A percentile compares a stretch with the other conserved stretches of the same genome.
Conservation (phyloP, 2,329 filamentous ascomycete species). For the Coniella vitis region DNA sequence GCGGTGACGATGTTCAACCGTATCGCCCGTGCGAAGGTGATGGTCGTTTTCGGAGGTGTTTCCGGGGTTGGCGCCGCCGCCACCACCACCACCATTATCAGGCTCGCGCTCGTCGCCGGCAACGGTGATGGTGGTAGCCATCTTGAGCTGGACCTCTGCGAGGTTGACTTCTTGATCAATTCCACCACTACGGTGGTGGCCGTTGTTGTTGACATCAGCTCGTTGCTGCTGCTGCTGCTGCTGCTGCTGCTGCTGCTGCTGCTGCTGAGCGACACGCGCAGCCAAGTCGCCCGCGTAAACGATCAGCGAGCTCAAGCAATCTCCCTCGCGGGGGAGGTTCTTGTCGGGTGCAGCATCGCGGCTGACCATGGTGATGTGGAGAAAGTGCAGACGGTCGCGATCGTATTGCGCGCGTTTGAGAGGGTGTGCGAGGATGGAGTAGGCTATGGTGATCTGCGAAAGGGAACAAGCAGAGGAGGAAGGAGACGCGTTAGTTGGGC, state of each 20-base stretch:
- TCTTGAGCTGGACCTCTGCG: constrained; percentile 10
- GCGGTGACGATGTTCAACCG: neutral
- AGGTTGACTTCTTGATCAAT: too few species aligned
- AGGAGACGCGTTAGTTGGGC: neutral
- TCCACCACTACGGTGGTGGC: constrained; percentile 4
- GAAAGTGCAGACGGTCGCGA: constrained; percentile 13
- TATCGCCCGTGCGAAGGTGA: too few species aligned
- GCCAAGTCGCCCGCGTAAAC: too few species aligned
- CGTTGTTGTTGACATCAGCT: constrained; percentile 12
- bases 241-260: neutral
- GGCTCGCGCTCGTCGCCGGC: too few species aligned
- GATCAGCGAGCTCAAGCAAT: too few species aligned
- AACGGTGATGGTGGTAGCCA: neutral
- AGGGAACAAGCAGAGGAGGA: too few species aligned
- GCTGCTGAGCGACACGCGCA: too few species aligned
- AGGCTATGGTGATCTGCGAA: constrained; percentile 9
- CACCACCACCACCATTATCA: too few species aligned
- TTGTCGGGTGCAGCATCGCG: constrained; percentile 3
- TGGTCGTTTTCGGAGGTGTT: too few species aligned
- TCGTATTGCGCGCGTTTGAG: constrained; percentile 14
- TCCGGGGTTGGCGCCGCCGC: too few species aligned
- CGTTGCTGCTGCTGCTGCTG: neutral
- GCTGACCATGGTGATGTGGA: constrained; percentile 5
- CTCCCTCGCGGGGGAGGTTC: too few species aligned
- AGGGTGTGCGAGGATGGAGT: constrained; percentile 5